These are phyloP conservation scores for Podaxis sp. DNA, from an alignment of 768 basidiomycete genomes.

Conservation along the genomic window DNA sequence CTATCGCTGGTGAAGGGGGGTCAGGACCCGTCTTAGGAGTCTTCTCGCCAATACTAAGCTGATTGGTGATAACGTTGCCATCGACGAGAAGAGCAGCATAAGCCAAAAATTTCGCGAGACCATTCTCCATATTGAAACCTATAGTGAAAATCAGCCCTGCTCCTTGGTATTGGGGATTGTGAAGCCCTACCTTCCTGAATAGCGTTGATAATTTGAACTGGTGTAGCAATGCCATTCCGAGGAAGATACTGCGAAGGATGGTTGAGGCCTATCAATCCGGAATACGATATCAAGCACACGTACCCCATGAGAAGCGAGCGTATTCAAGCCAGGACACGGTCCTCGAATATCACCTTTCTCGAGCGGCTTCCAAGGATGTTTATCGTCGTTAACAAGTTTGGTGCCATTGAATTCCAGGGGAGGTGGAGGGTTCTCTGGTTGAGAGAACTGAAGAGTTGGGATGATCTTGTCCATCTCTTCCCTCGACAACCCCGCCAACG, in stretches of 20 bases:
- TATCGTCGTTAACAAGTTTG: conserved; percentile 17
- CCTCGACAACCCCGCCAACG: conserved; percentile 25
- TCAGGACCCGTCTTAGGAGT: conserved; percentile 16
- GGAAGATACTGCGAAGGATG: conserved; percentile 17
- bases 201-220: conserved; percentile 17
- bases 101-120: conserved; percentile 18
- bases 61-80: conserved; percentile 18
- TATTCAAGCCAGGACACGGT: conserved; percentile 22
- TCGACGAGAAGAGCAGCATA: conserved; percentile 20
- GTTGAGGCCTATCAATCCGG: neutral
- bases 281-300: neutral
- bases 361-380: conserved; percentile 22
- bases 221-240: conserved; percentile 18
- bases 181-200: conserved; percentile 18
- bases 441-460: conserved; percentile 7
- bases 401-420: conserved; percentile 14
- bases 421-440: conserved; percentile 16
- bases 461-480: conserved; percentile 22
- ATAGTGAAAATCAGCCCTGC: too few relatives aligned
- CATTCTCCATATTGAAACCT: conserved; percentile 21
- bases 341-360: conserved; percentile 19
- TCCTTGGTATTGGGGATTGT: too few relatives aligned
- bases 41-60: conserved; percentile 21
- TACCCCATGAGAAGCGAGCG: conserved; percentile 24
- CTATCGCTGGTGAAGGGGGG: conserved; percentile 20